Percentiles rank a stretch among this genome's conserved stretches.
phyloP scores from a whole-genome alignment of 2,329 filamentous ascomycete genomes.

The Cytospora paraplurivora region DNA sequence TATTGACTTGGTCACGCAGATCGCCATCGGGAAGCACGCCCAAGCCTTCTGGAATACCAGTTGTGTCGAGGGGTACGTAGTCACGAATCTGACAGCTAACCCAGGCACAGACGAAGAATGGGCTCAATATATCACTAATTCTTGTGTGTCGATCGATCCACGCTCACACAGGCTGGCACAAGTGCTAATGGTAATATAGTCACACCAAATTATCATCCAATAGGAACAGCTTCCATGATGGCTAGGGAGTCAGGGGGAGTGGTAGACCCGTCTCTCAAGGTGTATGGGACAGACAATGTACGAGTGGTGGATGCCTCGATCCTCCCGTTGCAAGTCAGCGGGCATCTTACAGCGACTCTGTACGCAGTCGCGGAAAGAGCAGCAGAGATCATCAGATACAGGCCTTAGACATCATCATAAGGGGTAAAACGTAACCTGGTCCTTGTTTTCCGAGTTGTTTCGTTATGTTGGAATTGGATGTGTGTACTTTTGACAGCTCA shows the following conservation, averaged over 20 bases:
- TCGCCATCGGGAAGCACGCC: conserved; percentile 36
- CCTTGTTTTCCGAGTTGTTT: no score
- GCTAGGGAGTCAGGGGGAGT: conserved; percentile 41
- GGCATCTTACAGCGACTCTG: conserved; percentile 51
- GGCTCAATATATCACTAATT: conserved; percentile 4
- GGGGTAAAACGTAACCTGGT: no score
- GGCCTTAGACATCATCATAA: not conserved
- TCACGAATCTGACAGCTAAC: conserved; percentile 6
- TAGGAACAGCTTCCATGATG: conserved; percentile 31
- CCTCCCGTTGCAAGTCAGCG: conserved; percentile 50
- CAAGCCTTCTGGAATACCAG: conserved; percentile 38
- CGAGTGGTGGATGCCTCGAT: conserved; percentile 51
- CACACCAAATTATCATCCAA: conserved; percentile 26
- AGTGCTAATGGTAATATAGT: not conserved
- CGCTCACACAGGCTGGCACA: not conserved
- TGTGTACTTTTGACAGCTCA: no score
- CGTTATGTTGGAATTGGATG: no score
- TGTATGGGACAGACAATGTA: conserved; percentile 50
- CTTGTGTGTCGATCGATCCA: not conserved
- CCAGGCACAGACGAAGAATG: conserved; percentile 16
- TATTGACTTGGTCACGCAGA: conserved; percentile 39
- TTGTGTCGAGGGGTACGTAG: conserved; percentile 33
- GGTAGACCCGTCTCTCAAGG: conserved; percentile 45
- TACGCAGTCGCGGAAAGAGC: conserved; percentile 54
- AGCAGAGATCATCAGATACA: not conserved